Conservation (phyloP, 2,329 filamentous ascomycete genomes). For the Colletotrichum cereale region DNA sequence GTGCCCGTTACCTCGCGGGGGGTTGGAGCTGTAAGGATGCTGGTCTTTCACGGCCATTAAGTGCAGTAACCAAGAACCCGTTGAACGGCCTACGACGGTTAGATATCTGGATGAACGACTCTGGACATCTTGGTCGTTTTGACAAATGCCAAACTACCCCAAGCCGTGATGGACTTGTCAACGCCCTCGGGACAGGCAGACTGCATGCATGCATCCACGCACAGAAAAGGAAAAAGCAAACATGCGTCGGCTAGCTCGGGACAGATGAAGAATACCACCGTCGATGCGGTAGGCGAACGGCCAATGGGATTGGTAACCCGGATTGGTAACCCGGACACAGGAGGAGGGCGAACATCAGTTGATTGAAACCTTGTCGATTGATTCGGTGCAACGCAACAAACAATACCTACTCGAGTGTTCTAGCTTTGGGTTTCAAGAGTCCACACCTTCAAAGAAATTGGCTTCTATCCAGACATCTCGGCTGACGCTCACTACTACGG, state of each 20-base stretch:
- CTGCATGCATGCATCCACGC: conserved; percentile 4
- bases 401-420: not conserved
- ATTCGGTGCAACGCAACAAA: not conserved
- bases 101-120: not conserved
- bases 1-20: not conserved
- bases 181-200: conserved; percentile 6
- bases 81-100: not conserved
- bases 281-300: not conserved
- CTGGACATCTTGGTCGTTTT: not conserved
- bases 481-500: not conserved
- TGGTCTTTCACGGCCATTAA: not conserved
- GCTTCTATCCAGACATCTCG: not conserved
- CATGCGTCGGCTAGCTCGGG: conserved; percentile 26
- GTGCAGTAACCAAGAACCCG: too few species aligned
- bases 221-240: not conserved
- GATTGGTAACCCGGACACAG: not conserved
- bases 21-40: not conserved
- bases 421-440: too few species aligned
- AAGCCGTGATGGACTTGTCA: conserved; percentile 12
- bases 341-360: not conserved
- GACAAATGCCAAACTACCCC: not conserved
- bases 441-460: not conserved
- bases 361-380: not conserved
- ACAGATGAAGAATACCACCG: too few species aligned
- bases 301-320: not conserved